Evolutionary conservation across 1,139 yeast genomes (phyloP).

Genomic region (Nakaseomyces uthaithaninus): DNA sequence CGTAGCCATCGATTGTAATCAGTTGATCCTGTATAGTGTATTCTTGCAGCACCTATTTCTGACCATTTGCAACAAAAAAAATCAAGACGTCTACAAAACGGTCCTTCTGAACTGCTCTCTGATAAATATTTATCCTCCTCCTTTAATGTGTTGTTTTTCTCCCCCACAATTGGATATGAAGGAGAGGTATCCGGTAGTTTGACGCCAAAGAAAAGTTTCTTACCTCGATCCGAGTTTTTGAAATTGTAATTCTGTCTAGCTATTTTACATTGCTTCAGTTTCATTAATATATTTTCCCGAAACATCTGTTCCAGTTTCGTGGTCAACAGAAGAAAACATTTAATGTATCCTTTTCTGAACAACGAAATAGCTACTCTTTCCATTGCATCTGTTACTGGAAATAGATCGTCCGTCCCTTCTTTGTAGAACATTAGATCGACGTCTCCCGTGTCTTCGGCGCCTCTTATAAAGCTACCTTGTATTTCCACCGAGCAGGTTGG

Average conservation of each 20-base stretch:
- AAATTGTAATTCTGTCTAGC: conserved; percentile 3
- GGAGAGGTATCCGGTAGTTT: conserved; percentile 18
- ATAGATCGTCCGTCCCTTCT: conserved; percentile 29
- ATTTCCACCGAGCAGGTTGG: conserved; percentile 34
- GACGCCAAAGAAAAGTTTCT: conserved; percentile 33
- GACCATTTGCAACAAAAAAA: conserved; percentile 44
- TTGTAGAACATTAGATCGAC: conserved; percentile 49
- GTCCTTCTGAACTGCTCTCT: conserved; percentile 14
- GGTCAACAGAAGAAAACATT: conserved; percentile 26
- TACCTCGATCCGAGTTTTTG: conserved; percentile 16
- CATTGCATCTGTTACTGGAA: conserved; percentile 29
- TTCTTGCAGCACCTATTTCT: conserved; percentile 44
- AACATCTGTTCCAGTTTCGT: conserved; percentile 15
- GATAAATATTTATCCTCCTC: conserved; percentile 23
- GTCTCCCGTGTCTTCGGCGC: conserved; percentile 45
- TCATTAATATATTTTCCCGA: conserved; percentile 12
- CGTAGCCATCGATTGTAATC: conserved; percentile 47
- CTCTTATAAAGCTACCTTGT: conserved; percentile 55
- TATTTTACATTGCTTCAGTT: conserved; percentile 11
- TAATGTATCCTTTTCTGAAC: conserved; percentile 26
- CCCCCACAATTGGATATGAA: conserved; percentile 10
- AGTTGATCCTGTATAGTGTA: conserved; percentile 55
- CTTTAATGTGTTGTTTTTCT: conserved; percentile 13
- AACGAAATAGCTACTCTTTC: conserved; percentile 28
- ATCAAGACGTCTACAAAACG: conserved; percentile 48